Evolutionary conservation across 768 basidiomycete species (phyloP), one percentile per base, ranked within the genome.

Genomic region (Cubamyces lactineus): DNA sequence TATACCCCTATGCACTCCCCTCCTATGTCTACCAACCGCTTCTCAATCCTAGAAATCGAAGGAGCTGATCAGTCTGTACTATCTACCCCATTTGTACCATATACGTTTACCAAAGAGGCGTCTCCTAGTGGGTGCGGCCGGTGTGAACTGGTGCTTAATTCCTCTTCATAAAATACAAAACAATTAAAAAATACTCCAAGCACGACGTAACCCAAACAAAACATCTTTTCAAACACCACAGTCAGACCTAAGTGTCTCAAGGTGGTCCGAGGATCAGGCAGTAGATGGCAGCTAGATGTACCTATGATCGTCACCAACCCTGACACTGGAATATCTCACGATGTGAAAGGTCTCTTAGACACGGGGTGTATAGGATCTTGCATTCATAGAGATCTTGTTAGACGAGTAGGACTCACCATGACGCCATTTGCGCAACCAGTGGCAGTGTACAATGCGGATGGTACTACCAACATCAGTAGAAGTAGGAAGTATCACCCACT

Each of bases 291-390:
- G 28, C 52, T 66, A 54, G 62, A 63, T n/a, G 15, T 64, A 16
- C 66, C 66, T 40, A 1, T 66, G 17, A 63, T 34, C 30, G 49
- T 63, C 13, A 21, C 15, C 15, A 60, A 16, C 34, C 59, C 21
- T 8, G 59, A 40, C 38, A 53, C 58, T 21, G 59, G 40, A 21
- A 26, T 23, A 24, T 21, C 56, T 24, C 49, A 42, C 4, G 62
- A 68, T 24, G n/a, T 57, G n/a, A 34, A 30, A 16, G 64, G 46
- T 15, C 45, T 73, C 1, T 12, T 73, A 5, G 67, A 72, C 30
- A 67, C 66, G 30, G 70, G 72, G 0, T 61, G 65, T 24, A 73
- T 68, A 2, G 68, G 69, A 0, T 71, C 65, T 3, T 69, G 61
- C 19, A 66, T 72, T 3, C 57, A 62, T 51, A n/a, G 43, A 17